Evolutionary conservation across 768 basidiomycete species (phyloP).

Genomic region (Saitozyma podzolica): DNA sequence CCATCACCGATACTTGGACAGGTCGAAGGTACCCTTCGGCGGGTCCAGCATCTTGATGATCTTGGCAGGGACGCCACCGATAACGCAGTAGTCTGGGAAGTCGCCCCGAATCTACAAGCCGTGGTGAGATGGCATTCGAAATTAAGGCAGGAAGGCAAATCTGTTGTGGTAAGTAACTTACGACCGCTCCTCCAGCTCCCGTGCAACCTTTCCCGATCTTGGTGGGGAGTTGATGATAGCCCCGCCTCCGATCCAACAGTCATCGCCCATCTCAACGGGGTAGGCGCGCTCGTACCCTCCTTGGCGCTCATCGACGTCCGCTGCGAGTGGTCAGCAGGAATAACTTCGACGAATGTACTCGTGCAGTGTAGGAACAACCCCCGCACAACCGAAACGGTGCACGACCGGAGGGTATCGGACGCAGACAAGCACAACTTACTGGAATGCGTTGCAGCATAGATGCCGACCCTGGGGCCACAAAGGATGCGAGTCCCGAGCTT

Average conservation of each 20-base stretch:
- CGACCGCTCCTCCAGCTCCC: slow-evolving; percentile 14
- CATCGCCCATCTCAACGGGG: slow-evolving; percentile 21
- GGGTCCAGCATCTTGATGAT: slow-evolving; percentile 18
- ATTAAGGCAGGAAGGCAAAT: not conserved
- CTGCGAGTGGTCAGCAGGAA: too few relatives aligned
- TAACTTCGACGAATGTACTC: too few relatives aligned
- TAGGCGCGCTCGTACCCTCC: slow-evolving; percentile 20
- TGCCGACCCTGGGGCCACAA: slow-evolving; percentile 15
- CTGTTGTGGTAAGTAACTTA: not conserved
- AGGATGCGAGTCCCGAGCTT: slow-evolving; percentile 20
- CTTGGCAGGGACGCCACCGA: slow-evolving; percentile 23
- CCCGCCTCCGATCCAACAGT: slow-evolving; percentile 22
- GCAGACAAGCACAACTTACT: not conserved
- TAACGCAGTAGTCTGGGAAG: slow-evolving; percentile 20
- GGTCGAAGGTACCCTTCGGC: slow-evolving; percentile 5
- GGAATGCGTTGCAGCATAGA: slow-evolving; percentile 17
- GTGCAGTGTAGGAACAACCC: too few relatives aligned
- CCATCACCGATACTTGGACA: slow-evolving; percentile 5
- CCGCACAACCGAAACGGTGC: too few relatives aligned
- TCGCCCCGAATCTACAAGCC: slow-evolving; percentile 7
- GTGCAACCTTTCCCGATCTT: slow-evolving; percentile 23
- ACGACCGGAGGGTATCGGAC: too few relatives aligned
- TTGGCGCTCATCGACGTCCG: slow-evolving; percentile 16
- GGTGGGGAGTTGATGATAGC: slow-evolving; percentile 18
- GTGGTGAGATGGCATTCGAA: not conserved